Evolutionary conservation across 225 moss, liverwort and hornwort species (phyloP).

Genomic region (Physcomitrellopsis africana): DNA sequence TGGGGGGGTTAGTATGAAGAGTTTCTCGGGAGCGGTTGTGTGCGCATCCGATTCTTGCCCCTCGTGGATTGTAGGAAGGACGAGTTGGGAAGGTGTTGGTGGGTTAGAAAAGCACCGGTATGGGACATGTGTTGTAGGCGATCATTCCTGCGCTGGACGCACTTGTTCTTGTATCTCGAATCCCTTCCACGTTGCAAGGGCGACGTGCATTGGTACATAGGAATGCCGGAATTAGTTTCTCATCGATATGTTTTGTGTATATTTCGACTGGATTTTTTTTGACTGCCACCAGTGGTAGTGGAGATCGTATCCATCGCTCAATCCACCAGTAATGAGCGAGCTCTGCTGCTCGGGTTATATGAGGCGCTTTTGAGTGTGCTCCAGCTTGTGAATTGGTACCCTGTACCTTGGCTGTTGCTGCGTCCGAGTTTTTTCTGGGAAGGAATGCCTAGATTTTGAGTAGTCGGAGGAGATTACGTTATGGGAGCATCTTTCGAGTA

Average conservation of each 20-base stretch:
- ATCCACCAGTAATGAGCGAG: too few species aligned
- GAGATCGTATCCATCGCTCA: constrained; percentile 10
- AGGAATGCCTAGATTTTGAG: constrained; percentile 17
- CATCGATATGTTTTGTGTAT: neutral
- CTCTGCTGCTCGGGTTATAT: neutral
- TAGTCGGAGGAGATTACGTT: constrained; percentile 13
- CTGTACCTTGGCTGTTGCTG: neutral
- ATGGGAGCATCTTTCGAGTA: neutral
- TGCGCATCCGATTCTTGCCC: neutral
- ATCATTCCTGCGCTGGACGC: neutral
- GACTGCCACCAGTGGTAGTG: neutral
- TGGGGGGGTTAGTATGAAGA: neutral
- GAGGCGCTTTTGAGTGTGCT: too few species aligned
- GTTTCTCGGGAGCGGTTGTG: neutral
- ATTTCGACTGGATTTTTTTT: neutral
- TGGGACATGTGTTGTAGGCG: neutral
- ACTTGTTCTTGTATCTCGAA: neutral
- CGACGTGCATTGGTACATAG: constrained; percentile 19
- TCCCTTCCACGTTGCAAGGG: neutral
- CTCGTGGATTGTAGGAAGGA: neutral
- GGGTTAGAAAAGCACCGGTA: neutral
- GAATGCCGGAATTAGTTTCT: neutral
- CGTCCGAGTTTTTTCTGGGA: neutral
- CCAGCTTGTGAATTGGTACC: neutral
- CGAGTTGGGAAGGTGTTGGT: neutral